phyloP scores from a whole-genome alignment of 768 basidiomycete genomes.

The Krasilnikovozyma curviuscula region DNA sequence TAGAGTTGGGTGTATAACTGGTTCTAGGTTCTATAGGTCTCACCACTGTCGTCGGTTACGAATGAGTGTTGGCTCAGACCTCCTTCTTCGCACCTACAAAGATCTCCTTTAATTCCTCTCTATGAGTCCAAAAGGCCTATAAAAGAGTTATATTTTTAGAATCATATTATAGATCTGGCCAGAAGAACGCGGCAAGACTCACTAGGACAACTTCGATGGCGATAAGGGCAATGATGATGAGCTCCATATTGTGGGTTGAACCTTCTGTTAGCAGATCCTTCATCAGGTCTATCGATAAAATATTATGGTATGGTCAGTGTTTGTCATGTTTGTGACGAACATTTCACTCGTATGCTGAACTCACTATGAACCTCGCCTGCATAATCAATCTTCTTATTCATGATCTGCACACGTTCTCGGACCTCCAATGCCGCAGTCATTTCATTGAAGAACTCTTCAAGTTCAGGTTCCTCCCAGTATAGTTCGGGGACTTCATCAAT shows the following conservation, averaged over 20 bases:
- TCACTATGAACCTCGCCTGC: constrained; percentile 3
- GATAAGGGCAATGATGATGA: constrained; percentile 5
- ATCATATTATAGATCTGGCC: too few species aligned
- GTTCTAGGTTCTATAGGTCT: too few species aligned
- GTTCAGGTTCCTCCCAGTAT: constrained; percentile 7
- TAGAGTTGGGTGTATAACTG: too few species aligned
- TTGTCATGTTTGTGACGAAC: too few species aligned
- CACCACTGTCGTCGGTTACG: too few species aligned
- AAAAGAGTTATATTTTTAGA: too few species aligned
- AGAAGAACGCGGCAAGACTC: too few species aligned
- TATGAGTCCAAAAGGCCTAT: too few species aligned
- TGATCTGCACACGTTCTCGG: neutral
- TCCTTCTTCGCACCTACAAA: too few species aligned
- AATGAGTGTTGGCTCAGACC: too few species aligned
- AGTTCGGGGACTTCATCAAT: constrained; percentile 7
- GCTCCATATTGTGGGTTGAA: neutral
- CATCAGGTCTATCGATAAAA: neutral
- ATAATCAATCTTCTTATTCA: constrained; percentile 3
- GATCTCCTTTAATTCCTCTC: too few species aligned
- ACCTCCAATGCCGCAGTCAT: neutral
- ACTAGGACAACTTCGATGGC: neutral
- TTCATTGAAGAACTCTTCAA: constrained; percentile 7
- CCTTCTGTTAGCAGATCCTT: constrained; percentile 2
- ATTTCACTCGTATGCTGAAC: too few species aligned
- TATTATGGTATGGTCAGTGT: neutral